Conservation (phyloP, 2,329 filamentous ascomycete genomes). For the Pyrenophora teres region DNA sequence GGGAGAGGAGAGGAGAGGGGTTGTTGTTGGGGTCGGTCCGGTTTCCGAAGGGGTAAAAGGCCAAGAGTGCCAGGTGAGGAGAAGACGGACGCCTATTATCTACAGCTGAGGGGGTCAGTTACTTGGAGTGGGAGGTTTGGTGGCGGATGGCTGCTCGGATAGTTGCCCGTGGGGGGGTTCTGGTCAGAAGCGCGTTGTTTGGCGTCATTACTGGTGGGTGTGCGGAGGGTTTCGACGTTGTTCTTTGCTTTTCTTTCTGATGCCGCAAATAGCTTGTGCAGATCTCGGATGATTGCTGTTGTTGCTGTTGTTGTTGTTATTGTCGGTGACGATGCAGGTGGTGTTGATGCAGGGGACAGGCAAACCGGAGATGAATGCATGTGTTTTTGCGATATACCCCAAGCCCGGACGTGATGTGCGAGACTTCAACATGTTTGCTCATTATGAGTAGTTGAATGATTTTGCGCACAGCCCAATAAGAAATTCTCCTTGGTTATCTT, state of each 20-base stretch:
- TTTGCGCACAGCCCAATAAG: too few relatives aligned
- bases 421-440: too few relatives aligned
- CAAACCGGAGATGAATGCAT: too few relatives aligned
- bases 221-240: background rate
- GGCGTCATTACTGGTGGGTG: background rate
- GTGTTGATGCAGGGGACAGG: too few relatives aligned
- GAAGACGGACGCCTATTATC: constrained; percentile 13
- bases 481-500: too few relatives aligned
- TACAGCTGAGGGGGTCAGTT: constrained; percentile 1
- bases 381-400: too few relatives aligned
- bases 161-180: too few relatives aligned
- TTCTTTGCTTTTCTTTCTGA: background rate
- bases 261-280: background rate
- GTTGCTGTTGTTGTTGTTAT: background rate
- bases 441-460: too few relatives aligned
- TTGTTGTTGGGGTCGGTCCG: background rate
- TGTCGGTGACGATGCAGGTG: background rate
- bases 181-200: background rate
- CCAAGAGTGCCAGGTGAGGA: constrained; percentile 10
- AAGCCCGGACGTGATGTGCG: too few relatives aligned
- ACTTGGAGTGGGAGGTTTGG: constrained; percentile 10
- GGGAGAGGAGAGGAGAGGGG: background rate
- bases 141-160: background rate
- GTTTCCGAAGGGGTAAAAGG: background rate
- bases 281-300: background rate